A percentile compares a stretch with the other conserved stretches of the same genome.
phyloP scores from a whole-genome alignment of 2,329 filamentous ascomycete species.

The Ceratocystiopsis minuta region DNA sequence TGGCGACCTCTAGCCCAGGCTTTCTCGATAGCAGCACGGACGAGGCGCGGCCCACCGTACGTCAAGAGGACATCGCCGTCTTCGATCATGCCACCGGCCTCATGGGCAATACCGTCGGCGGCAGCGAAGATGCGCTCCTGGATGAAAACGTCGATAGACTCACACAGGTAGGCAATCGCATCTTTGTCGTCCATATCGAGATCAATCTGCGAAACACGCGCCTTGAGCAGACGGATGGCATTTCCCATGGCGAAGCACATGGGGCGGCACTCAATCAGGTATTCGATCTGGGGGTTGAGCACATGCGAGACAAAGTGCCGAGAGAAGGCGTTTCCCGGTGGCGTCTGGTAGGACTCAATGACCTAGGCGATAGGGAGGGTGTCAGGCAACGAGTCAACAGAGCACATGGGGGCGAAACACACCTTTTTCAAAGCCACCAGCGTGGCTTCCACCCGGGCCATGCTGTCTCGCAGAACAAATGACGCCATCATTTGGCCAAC shows the following conservation, averaged over 20 bases:
- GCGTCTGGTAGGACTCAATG: slow-evolving; percentile 83
- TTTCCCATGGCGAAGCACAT: slow-evolving; percentile 96
- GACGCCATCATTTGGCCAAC: slow-evolving; percentile 80
- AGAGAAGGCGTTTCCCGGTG: slow-evolving; percentile 64
- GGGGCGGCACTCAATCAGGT: slow-evolving; percentile 81
- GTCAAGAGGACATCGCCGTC: slow-evolving; percentile 71
- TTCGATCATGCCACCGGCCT: slow-evolving; percentile 56
- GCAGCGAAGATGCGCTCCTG: slow-evolving; percentile 78
- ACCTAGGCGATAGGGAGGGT: slow-evolving; percentile 36
- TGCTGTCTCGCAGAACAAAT: slow-evolving; percentile 79
- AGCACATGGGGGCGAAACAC: slow-evolving; percentile 4
- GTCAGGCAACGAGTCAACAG: not conserved
- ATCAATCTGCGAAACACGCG: slow-evolving; percentile 78
- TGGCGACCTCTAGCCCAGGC: slow-evolving; percentile 52
- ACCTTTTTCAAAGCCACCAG: slow-evolving; percentile 79
- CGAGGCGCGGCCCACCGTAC: slow-evolving; percentile 70
- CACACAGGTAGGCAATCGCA: slow-evolving; percentile 61
- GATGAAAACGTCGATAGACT: slow-evolving; percentile 77
- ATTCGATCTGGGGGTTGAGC: slow-evolving; percentile 88
- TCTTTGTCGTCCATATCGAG: slow-evolving; percentile 66
- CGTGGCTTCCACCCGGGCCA: slow-evolving; percentile 71
- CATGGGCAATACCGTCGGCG: slow-evolving; percentile 66
- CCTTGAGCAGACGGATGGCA: slow-evolving; percentile 84
- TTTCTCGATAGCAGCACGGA: slow-evolving; percentile 62
- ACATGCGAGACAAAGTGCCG: slow-evolving; percentile 83